Conservation (phyloP, 176 grass and related monocot species). For the Triticum dicoccoides region DNA sequence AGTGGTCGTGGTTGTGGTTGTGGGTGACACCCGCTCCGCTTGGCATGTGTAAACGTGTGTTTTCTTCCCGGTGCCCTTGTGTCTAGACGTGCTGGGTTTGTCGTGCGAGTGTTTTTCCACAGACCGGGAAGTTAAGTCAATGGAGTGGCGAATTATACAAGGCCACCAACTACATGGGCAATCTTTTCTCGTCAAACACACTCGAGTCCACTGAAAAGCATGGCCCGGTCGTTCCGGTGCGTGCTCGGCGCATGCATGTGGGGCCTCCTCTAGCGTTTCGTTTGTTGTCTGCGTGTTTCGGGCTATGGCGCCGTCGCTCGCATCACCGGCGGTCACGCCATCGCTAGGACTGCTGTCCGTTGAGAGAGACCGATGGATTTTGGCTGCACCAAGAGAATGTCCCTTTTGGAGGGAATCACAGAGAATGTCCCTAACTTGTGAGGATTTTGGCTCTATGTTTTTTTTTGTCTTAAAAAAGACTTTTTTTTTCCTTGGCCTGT, state of each 20-base stretch:
- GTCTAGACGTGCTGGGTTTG: neutral
- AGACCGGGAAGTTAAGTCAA: neutral
- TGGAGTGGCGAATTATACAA: neutral
- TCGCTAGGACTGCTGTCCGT: too few species aligned
- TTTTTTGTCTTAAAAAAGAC: too few species aligned
- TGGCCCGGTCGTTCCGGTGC: neutral
- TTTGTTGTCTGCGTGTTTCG: too few species aligned
- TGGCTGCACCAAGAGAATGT: too few species aligned
- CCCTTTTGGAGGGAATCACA: too few species aligned
- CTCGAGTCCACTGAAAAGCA: neutral
- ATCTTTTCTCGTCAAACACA: neutral
- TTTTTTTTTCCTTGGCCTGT: too few species aligned
- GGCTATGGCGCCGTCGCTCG: too few species aligned
- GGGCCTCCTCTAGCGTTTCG: too few species aligned
- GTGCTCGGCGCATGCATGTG: neutral
- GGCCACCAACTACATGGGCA: neutral
- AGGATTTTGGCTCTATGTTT: too few species aligned
- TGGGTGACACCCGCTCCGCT: neutral
- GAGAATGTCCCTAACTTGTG: too few species aligned
- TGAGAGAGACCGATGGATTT: too few species aligned
- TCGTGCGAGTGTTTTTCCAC: neutral
- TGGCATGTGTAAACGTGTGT: neutral
- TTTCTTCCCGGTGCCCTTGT: neutral
- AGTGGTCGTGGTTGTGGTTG: neutral
- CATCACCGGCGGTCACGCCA: too few species aligned